Evolutionary conservation across 78 protist genomes (phyloP), one percentile per base, ranked within the genome.

Genomic region (Dictyostelium brefeldianum): DNA sequence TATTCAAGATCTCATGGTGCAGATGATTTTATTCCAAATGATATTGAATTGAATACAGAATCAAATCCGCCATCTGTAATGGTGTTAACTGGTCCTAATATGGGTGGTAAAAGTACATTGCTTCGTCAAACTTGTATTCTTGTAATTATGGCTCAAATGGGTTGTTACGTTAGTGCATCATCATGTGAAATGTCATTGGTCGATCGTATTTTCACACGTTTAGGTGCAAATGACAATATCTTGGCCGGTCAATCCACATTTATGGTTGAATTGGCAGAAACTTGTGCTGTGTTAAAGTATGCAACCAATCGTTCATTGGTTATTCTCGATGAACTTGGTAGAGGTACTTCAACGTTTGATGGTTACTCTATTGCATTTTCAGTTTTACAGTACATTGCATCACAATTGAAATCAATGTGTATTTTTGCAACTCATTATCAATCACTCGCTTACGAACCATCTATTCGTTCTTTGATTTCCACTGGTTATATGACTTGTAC

Each of bases 361-460:
- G 99, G 99, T 12, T 97, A 95, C 27, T 80, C 98, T 15, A 97
- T 97, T 36, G 98, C 98, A 0, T 92, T 83, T 73, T 73, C 99
- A 2, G 97, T 97, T 11, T 47, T 98, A 17, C 25, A 48, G 1
- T 79, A 97, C 48, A n/a, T 96, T 9, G 69, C 89, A 25, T 10
- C 36, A 22, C 3, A 9, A 8, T 53, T 92, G 31, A 31, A 87
- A 10, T 97, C 99, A 81, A 73, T 97, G 27, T 92, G 96, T 57
- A 65, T 99, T 50, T 99, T 99, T 89, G 90, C 99, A 29, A 99
- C 99, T 11, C 99, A 99, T 89, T 98, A 99, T 82, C 99, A 98
- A 90, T 69, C 84, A 65, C 95, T 99, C 31, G 78, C 97, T 22
- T 78, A 94, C 48, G 98, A 98, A 78, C 95, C 98, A 5, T 46